Evolutionary conservation across 495 filamentous ascomycete genomes (phyloP).

Genomic region (Tricharina praecox): DNA sequence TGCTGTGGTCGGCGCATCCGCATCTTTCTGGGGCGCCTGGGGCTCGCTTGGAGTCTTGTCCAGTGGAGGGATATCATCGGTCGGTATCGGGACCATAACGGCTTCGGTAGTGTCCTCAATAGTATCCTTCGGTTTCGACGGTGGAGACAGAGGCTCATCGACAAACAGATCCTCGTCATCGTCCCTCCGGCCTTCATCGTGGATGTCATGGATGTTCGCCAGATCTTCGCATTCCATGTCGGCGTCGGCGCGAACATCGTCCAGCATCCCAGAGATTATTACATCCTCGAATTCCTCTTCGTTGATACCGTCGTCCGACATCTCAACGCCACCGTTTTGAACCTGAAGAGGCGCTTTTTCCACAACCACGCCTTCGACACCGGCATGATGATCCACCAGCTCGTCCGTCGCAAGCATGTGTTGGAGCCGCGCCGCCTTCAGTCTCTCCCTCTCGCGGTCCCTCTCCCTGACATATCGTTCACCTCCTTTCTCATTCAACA

Average conservation of each 20-base stretch:
- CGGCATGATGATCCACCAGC: constrained; percentile 13
- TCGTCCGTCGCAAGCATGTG: constrained; percentile 17
- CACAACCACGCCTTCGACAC: constrained; percentile 22
- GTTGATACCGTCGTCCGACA: constrained; percentile 18
- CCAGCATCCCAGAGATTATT: constrained; percentile 28
- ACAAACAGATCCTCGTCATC: constrained; percentile 51
- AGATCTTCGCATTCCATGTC: background rate
- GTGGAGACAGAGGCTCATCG: constrained; percentile 39
- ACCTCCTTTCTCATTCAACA: constrained; percentile 83
- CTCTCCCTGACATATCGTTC: constrained; percentile 70
- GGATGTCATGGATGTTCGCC: background rate
- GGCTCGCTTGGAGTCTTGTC: background rate
- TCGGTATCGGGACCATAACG: background rate
- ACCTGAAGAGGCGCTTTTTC: constrained; percentile 46
- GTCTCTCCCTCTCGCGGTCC: constrained; percentile 61
- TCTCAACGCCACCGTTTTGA: constrained; percentile 50
- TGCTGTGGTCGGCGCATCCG: background rate
- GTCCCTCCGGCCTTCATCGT: constrained; percentile 3
- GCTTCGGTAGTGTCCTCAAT: background rate
- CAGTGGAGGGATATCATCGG: background rate
- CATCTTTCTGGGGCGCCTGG: background rate
- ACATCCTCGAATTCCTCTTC: constrained; percentile 96
- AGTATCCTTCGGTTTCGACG: constrained; percentile 10
- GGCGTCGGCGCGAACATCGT: constrained; percentile 8
- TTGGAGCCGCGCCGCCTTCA: constrained; percentile 48